phyloP scores from a whole-genome alignment of 257 asterid species.

The Dorcoceras hygrometricum region DNA sequence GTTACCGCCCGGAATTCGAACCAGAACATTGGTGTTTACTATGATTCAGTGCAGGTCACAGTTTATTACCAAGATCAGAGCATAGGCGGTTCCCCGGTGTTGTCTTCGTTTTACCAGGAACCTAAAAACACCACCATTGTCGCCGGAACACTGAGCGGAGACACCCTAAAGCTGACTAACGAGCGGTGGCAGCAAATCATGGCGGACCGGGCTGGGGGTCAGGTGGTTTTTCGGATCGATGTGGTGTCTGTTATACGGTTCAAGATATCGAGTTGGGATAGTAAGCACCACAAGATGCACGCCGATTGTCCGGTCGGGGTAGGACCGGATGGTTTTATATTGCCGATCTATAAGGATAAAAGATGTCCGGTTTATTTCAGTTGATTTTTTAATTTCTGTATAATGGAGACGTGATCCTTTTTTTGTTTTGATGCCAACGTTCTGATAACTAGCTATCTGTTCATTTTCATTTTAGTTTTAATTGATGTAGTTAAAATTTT shows the following conservation, averaged over 20 bases:
- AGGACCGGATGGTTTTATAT: slow-evolving; percentile 69
- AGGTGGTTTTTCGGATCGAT: slow-evolving; percentile 56
- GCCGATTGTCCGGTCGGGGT: slow-evolving; percentile 73
- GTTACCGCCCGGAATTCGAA: slow-evolving; percentile 67
- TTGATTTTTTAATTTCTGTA: slow-evolving; percentile 15
- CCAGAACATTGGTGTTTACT: slow-evolving; percentile 57
- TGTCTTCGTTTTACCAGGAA: slow-evolving; percentile 57
- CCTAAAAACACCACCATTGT: slow-evolving; percentile 66
- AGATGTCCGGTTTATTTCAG: slow-evolving; percentile 81
- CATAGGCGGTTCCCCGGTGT: slow-evolving; percentile 39
- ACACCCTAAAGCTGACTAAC: slow-evolving; percentile 37
- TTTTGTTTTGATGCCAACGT: background rate
- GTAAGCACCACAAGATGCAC: slow-evolving; percentile 72
- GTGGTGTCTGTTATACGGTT: slow-evolving; percentile 57
- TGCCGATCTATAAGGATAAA: slow-evolving; percentile 39
- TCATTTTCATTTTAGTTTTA: no score
- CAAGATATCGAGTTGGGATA: slow-evolving; percentile 72
- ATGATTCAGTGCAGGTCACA: slow-evolving; percentile 51
- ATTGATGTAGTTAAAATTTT: no score
- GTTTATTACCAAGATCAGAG: slow-evolving; percentile 47
- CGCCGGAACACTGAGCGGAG: slow-evolving; percentile 50
- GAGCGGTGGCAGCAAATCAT: slow-evolving; percentile 51
- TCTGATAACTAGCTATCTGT: no score
- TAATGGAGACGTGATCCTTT: background rate
- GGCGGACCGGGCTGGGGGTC: slow-evolving; percentile 46